Percentiles rank a stretch among this genome's conserved stretches.
Evolutionary conservation across 495 filamentous ascomycete species (phyloP).

Genomic region (Annulohypoxylon nitens): DNA sequence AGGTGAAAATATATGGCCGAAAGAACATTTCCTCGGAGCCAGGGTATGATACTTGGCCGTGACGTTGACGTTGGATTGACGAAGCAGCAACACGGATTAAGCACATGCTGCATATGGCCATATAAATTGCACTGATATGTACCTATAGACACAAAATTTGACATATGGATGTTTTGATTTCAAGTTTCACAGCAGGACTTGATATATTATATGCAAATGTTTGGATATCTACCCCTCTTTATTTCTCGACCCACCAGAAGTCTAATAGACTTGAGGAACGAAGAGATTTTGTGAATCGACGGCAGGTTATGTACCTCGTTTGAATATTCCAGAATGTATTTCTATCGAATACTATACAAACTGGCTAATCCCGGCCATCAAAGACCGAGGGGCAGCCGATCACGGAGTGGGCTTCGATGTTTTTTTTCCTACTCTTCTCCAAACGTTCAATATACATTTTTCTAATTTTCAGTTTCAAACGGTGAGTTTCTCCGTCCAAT

Average conservation of each 20-base stretch:
- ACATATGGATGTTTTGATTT: background rate
- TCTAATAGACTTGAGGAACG: constrained; percentile 12
- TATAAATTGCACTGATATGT: background rate
- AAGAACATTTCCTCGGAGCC: constrained; percentile 31
- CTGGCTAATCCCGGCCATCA: constrained; percentile 36
- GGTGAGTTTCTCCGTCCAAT: background rate
- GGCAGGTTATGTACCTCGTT: constrained; percentile 16
- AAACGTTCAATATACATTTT: background rate
- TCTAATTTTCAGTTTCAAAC: constrained; percentile 16
- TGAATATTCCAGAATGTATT: constrained; percentile 11
- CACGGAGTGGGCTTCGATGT: constrained; percentile 28
- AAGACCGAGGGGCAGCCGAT: constrained; percentile 31
- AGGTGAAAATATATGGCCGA: constrained; percentile 12
- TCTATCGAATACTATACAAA: constrained; percentile 12
- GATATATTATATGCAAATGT: constrained; percentile 26
- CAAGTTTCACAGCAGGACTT: constrained; percentile 35
- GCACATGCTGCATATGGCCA: constrained; percentile 13
- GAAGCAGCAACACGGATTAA: constrained; percentile 23
- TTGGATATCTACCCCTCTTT: constrained; percentile 12
- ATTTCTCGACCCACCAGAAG: constrained; percentile 26
- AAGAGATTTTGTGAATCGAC: constrained; percentile 13
- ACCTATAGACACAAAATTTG: too few relatives aligned
- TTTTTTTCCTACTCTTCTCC: constrained; percentile 1
- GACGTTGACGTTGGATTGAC: constrained; percentile 40
- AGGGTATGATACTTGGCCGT: constrained; percentile 9